Base-by-base conservation (phyloP, 1,284 basidiomycete genomes). In the Coniferiporia weirii region DNA sequence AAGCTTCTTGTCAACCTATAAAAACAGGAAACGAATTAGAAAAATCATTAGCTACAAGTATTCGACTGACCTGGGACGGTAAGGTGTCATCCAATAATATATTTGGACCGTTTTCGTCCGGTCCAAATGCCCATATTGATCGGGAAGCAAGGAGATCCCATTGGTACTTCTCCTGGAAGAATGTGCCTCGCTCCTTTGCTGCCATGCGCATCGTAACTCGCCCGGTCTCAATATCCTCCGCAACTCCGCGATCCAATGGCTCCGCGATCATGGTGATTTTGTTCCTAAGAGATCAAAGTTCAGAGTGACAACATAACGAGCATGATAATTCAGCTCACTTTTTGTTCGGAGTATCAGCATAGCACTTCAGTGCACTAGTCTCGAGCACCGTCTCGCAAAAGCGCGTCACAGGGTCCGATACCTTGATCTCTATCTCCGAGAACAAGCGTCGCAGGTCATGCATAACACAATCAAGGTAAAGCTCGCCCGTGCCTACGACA, bases 101-200 rank as follows among this genome's bases (percentile, higher is more conserved):
- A 72, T 99, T 99, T 2, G 97, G 85, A 0, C 95, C 94, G 65
- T 87, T 89, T 54, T 96, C 94, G 64, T 98, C 95, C 4, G 97
- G 96, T 20, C 97, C 97, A 74, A 99, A 99, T n/a, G 95, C 94
- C 97, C 97, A 99, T 75, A 99, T 96, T 68, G 95, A 98, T 61
- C 97, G 83, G 50, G 94, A 95, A 1, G 97, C 96, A 63, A 99
- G 82, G 68, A 98, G 72, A 76, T 99, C 97, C 97, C 97, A 99
- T 61, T 96, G 91, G 73, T 98, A 98, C 71, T 94, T 95, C 69
- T 92, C 87, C 73, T 97, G 87, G 73, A 98, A 97, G 76, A 95
- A 93, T 60, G 87, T 89, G 40, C 95, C 95, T 50, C 95, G 80
- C 68, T 97, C 93, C 74, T 97, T 97, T 46, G 91, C 82, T 2